Evolutionary conservation across 768 basidiomycete species (phyloP).

Genomic region (Melanogaster broomeanus): DNA sequence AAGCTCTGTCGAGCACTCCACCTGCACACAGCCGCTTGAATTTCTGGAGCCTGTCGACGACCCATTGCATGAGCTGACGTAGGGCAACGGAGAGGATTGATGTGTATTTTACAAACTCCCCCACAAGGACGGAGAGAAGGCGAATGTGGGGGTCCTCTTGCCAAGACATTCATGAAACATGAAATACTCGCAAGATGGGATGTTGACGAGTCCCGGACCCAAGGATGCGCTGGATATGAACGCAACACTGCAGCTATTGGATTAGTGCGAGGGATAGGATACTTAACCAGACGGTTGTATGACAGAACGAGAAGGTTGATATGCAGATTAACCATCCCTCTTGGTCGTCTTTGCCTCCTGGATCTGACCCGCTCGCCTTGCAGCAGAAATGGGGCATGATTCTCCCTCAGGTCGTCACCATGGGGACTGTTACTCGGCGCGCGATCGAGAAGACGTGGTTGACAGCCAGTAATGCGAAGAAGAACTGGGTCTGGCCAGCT

Average conservation of each 20-base stretch:
- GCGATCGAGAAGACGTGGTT: conserved; percentile 99
- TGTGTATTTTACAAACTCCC: conserved; percentile 89
- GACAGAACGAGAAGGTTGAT: conserved; percentile 55
- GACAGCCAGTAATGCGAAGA: conserved; percentile 97
- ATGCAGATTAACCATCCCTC: conserved; percentile 48
- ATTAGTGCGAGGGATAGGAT: conserved; percentile 95
- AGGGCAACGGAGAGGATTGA: conserved; percentile 39
- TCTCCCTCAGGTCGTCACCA: conserved; percentile 93
- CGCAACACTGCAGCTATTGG: conserved; percentile 87
- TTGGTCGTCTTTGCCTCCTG: conserved; percentile 2
- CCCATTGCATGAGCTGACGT: conserved; percentile 47
- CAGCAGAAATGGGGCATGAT: conserved; percentile 83
- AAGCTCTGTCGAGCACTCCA: conserved; percentile 41
- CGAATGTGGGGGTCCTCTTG: conserved; percentile 92
- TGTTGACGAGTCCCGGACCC: conserved; percentile 81
- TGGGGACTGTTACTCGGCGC: conserved; percentile 97
- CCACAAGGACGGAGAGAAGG: conserved; percentile 92
- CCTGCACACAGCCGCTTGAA: conserved; percentile 45
- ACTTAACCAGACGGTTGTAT: conserved; percentile 88
- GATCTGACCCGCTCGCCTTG: conserved; percentile 15
- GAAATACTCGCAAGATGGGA: conserved; percentile 87
- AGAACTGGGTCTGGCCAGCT: conserved; percentile 97
- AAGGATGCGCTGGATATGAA: conserved; percentile 83
- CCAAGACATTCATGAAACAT: conserved; percentile 89
- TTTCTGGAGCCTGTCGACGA: conserved; percentile 71